phyloP scores from a whole-genome alignment of 2,329 filamentous ascomycete genomes.

The Didymosphaeria variabile region DNA sequence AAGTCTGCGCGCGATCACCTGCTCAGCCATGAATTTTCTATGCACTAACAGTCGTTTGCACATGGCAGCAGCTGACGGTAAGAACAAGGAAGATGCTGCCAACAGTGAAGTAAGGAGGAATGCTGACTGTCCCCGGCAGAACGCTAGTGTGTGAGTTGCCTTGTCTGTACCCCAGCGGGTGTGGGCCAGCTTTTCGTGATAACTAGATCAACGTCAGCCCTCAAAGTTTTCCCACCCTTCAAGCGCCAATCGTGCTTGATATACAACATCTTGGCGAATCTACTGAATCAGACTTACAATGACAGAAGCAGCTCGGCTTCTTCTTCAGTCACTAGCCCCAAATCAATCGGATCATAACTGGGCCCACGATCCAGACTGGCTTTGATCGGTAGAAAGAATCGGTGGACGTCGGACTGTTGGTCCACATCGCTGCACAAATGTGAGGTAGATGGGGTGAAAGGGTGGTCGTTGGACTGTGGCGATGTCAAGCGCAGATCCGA shows the following conservation, averaged over 20 bases:
- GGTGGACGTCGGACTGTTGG: constrained; percentile 62
- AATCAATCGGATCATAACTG: constrained; percentile 73
- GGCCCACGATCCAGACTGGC: constrained; percentile 70
- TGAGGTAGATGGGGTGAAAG: constrained; percentile 40
- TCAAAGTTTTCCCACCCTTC: not conserved
- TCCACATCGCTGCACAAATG: constrained; percentile 44
- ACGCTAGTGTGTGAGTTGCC: constrained; percentile 69
- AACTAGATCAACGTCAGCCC: constrained; percentile 55
- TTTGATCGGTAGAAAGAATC: constrained; percentile 72
- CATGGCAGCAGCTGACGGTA: constrained; percentile 69
- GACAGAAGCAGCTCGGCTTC: constrained; percentile 71
- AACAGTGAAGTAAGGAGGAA: constrained; percentile 78
- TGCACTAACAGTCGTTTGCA: constrained; percentile 73
- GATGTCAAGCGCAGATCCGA: constrained; percentile 71
- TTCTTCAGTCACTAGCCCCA: constrained; percentile 72
- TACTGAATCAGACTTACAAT: constrained; percentile 61
- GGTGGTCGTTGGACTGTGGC: constrained; percentile 32
- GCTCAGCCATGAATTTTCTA: constrained; percentile 68
- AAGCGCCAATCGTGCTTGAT: no score
- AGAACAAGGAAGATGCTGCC: constrained; percentile 73
- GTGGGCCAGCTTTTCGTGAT: constrained; percentile 74
- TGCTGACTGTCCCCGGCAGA: constrained; percentile 72
- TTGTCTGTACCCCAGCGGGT: constrained; percentile 79
- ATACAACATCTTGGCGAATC: not conserved
- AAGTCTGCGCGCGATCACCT: constrained; percentile 68